Conservation (phyloP, 2,329 filamentous ascomycete species). For the Pyrenochaeta sp. region DNA sequence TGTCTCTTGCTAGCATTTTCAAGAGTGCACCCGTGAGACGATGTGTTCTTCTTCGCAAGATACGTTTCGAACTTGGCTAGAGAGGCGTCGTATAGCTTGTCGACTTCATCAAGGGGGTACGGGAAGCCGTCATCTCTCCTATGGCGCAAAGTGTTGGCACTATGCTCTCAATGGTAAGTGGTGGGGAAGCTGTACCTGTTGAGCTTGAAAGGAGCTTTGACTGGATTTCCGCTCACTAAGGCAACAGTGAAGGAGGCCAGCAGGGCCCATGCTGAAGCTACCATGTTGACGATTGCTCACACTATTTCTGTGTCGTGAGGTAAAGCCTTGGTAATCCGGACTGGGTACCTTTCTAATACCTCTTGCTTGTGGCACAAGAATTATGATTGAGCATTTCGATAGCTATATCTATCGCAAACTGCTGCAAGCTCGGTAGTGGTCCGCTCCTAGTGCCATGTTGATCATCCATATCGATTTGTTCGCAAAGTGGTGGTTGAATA, state of each 20-base stretch:
- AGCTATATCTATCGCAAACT: background rate
- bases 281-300: background rate
- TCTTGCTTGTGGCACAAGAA: background rate
- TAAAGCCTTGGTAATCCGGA: background rate
- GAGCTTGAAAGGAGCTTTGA: background rate
- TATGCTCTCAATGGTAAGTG: background rate
- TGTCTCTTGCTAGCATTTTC: constrained; percentile 27
- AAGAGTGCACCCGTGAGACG: constrained; percentile 14
- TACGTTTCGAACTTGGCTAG: constrained; percentile 32
- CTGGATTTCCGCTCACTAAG: background rate
- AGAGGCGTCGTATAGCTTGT: constrained; percentile 27
- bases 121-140: constrained; percentile 26
- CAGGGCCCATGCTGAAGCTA: background rate
- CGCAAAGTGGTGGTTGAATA: background rate
- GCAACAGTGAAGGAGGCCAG: background rate
- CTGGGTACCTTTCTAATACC: background rate
- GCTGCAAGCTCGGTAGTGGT: background rate
- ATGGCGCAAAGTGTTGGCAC: background rate
- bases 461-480: background rate
- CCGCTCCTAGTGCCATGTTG: background rate
- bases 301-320: background rate
- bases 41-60: constrained; percentile 27
- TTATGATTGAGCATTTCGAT: background rate
- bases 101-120: constrained; percentile 33
- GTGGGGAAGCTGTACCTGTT: background rate